Percentiles rank a stretch among this genome's conserved stretches.
phyloP scores from a whole-genome alignment of 495 filamentous ascomycete genomes.

The Rhizodiscina lignyota region DNA sequence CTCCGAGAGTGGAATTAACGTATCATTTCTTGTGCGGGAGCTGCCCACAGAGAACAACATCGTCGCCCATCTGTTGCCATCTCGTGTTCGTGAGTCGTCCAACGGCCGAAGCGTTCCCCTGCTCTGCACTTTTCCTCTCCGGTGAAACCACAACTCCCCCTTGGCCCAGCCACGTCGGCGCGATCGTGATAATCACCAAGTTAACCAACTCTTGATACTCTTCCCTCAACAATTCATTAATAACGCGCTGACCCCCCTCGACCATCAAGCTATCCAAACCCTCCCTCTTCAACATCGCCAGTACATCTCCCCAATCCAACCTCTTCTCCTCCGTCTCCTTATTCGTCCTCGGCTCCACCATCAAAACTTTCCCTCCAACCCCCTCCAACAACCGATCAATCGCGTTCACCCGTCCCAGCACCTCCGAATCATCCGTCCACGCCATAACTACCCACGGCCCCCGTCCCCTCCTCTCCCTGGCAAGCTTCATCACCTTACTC shows the following conservation, averaged over 20 bases:
- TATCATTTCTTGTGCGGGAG: not conserved
- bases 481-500: conserved; percentile 42
- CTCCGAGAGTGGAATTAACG: too few species aligned
- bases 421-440: conserved; percentile 1
- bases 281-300: conserved; percentile 29
- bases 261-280: conserved; percentile 4
- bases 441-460: conserved; percentile 52
- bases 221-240: conserved; percentile 1
- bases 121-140: not conserved
- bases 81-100: not conserved
- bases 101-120: not conserved
- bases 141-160: conserved; percentile 1
- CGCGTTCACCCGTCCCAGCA: not conserved
- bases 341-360: conserved; percentile 1
- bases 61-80: not conserved
- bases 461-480: conserved; percentile 47
- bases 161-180: conserved; percentile 2
- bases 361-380: conserved; percentile 6
- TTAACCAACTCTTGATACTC: not conserved
- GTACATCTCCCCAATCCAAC: conserved; percentile 44
- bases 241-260: conserved; percentile 1
- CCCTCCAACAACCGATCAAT: conserved; percentile 2
- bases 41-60: not conserved
- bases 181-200: conserved; percentile 3
- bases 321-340: not conserved